Base-by-base conservation (phyloP, 2,329 filamentous ascomycete genomes). In the Orbilia blumenaviensis region DNA sequence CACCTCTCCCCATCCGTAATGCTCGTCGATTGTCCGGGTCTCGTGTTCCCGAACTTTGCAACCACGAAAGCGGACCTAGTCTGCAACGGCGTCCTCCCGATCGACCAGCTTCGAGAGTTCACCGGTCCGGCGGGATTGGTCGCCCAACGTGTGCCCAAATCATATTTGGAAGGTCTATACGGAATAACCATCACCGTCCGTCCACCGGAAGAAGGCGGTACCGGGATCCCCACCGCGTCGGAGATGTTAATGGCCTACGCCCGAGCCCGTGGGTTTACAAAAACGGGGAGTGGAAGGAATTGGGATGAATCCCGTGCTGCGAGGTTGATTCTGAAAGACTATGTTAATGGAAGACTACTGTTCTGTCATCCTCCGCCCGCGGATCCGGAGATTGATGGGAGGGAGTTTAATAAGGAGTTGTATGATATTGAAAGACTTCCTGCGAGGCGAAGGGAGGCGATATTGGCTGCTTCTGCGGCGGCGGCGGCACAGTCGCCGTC, bases 21-120 rank as follows among this genome's bases (percentile, higher is more conserved):
- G 52, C 88, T 99, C 5, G 98, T 95, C 84, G 95, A 99, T 89
- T 99, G 95, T 82, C 95, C 95, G 8, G 95, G 95, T 90, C 90
- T 99, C 18, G 96, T 99, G 0, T 98, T 99, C 83, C 94, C 95
- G 80, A 98, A 98, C 84, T 99, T 98, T 80, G 94, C 95, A 69
- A 94, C 90, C 50, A 98, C 94, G 52, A 98, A 98, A 84, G 95
- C 92, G 41, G 95, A 99, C 81, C 88, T 99, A 18, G 95, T 99
- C 8, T 95, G 93, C 83, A 96, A 94, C 81, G 95, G 95, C 82
- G 89, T 99, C 18, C 86, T 99, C 32, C 95, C 95, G 9, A 99
- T 99, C 80, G 95, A 99, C 82, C 95, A 99, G 83, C 87, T 98
- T 80, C 89, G 95, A 78, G 95, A 99, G 82, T 96, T 91, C 85